A percentile compares a stretch with the other conserved stretches of the same genome.
phyloP scores from a whole-genome alignment of 345 rosid genomes.

The Brassica napus region DNA sequence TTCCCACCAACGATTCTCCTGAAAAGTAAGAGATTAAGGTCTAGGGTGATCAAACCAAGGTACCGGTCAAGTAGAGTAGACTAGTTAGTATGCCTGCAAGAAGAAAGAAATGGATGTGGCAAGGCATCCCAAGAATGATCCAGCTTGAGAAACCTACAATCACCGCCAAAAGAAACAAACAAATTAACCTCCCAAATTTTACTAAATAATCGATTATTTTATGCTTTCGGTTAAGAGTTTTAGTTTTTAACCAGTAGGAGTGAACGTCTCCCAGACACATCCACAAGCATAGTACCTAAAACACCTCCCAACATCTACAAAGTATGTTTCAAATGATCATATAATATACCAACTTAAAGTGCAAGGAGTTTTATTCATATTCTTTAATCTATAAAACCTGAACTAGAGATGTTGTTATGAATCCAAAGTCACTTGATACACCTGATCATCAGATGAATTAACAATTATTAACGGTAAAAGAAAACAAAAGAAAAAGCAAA shows the following conservation, averaged over 20 bases:
- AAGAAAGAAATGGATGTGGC: constrained; percentile 55
- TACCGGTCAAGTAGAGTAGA: background rate
- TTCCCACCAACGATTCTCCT: constrained; percentile 53
- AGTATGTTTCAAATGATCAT: background rate
- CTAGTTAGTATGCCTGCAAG: constrained; percentile 45
- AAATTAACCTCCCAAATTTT: background rate
- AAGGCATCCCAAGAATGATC: constrained; percentile 75
- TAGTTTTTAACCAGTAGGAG: constrained; percentile 59
- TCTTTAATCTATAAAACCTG: constrained; percentile 2
- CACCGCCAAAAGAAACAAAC: background rate
- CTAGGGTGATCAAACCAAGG: background rate
- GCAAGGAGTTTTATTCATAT: background rate
- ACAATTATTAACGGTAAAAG: background rate
- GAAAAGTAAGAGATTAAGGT: constrained; percentile 5
- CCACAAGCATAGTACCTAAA: constrained; percentile 69
- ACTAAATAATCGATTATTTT: background rate
- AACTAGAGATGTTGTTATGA: background rate
- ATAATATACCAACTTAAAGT: background rate
- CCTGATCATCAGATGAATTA: background rate
- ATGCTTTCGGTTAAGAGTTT: background rate
- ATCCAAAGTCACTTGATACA: background rate
- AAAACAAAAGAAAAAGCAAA: background rate
- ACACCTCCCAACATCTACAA: constrained; percentile 68
- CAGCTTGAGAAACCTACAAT: constrained; percentile 59
- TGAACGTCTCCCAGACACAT: constrained; percentile 70